Evolutionary conservation across 768 basidiomycete genomes (phyloP).

Genomic region (Pleurotus ostreatus): DNA sequence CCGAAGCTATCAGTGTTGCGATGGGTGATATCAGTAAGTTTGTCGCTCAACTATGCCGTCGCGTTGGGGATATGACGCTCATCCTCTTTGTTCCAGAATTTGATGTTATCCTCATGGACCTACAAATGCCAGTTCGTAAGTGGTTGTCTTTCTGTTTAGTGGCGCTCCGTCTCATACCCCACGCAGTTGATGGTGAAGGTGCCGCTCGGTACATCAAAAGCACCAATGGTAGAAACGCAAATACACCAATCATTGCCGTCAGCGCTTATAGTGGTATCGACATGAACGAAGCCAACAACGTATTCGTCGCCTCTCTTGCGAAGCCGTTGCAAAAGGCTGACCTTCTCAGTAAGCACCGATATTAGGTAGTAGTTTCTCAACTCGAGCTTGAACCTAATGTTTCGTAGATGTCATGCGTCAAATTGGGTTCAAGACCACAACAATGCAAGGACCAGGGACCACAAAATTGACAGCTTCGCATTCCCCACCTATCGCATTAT

Average conservation of each 20-base stretch:
- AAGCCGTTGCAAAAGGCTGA: slow-evolving; percentile 91
- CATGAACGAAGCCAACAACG: slow-evolving; percentile 54
- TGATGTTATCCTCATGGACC: slow-evolving; percentile 93
- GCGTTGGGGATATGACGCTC: neutral
- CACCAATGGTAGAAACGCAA: slow-evolving; percentile 92
- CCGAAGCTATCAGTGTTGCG: slow-evolving; percentile 94
- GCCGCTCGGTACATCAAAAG: slow-evolving; percentile 97
- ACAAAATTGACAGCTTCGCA: slow-evolving; percentile 47
- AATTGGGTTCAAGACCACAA: slow-evolving; percentile 87
- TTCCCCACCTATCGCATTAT: slow-evolving; percentile 26
- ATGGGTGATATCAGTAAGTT: slow-evolving; percentile 95
- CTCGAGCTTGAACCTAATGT: slow-evolving; percentile 2
- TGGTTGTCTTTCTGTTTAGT: slow-evolving; percentile 12
- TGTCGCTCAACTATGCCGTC: neutral
- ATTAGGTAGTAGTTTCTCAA: too few species aligned
- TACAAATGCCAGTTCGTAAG: slow-evolving; percentile 92
- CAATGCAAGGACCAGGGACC: slow-evolving; percentile 49
- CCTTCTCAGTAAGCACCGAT: slow-evolving; percentile 49
- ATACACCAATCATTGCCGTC: slow-evolving; percentile 88
- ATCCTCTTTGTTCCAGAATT: slow-evolving; percentile 59
- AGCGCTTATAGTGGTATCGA: slow-evolving; percentile 83
- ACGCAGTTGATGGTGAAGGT: slow-evolving; percentile 86
- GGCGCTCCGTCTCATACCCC: neutral
- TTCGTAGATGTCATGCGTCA: slow-evolving; percentile 65
- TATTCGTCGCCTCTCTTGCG: slow-evolving; percentile 78